Evolutionary conservation across 2,329 filamentous ascomycete species (phyloP), one percentile per base, ranked within the genome.

Genomic region (Fusarium multiceps): DNA sequence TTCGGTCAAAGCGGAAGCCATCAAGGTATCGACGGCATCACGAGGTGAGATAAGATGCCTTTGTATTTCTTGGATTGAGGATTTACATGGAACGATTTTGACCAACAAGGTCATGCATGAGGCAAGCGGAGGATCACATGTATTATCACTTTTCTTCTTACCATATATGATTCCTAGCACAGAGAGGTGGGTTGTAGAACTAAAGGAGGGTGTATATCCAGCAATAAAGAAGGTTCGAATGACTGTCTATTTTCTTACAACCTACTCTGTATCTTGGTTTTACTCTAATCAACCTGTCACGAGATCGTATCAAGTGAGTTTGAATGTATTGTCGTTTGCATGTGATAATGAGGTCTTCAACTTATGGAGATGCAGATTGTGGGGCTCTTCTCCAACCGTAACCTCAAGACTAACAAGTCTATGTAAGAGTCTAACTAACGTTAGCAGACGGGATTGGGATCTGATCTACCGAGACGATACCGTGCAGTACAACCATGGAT

Each of bases 71-170:
- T 48, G 48, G 28, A 23, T 43, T 63, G 37, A 21, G 27, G 32
- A 27, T 47, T 23, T 21, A 30, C 27, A 55, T 9, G 41, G 41
- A 37, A 27, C 16, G 25, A 25, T 28, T 25, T 23, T 55, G 47
- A 43, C 55, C 49, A 70, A 62, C 66, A 55, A 59, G 58, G 58
- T 56, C 40, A 50, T 50, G 20, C 32, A 50, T 41, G 18, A 40
- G 43, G n/a, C 32, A 43, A 27, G 28, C 51, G 56, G 55, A 62
- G 69, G 62, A 71, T 62, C 59, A 69, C 63, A 69, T 74, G 72
- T 72, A 74, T 34, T 43, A 72, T 74, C 37, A 48, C 53, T 48
- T 46, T 34, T 34, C 55, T 56, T 56, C 21, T 61, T 71, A 53
- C 32, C 45, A 46, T 54, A n/a, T 21, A 23, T 16, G 54, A 41